These are phyloP conservation scores for Colletotrichum sp. DNA, from an alignment of 2,329 filamentous ascomycete species.

Conservation along the genomic window DNA sequence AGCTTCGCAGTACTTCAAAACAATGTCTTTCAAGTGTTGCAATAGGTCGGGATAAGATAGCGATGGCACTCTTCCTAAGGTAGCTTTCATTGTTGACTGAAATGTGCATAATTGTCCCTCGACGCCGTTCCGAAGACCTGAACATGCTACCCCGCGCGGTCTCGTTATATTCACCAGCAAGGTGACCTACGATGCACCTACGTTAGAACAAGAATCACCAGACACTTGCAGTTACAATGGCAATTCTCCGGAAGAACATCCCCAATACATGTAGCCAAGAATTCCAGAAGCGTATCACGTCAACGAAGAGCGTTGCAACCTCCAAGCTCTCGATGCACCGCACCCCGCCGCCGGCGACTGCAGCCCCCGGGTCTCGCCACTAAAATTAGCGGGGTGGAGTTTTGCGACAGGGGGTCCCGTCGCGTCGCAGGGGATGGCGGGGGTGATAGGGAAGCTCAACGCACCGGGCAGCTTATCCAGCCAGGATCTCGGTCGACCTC, in stretches of 20 bases:
- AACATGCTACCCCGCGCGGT: neutral
- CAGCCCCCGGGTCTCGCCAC: neutral
- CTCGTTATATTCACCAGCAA: neutral
- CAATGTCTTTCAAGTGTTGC: neutral
- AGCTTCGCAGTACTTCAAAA: neutral
- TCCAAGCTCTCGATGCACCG: neutral
- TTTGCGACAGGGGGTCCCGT: neutral
- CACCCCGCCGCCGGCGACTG: neutral
- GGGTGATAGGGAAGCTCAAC: neutral
- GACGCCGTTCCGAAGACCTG: neutral
- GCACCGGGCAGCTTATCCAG: neutral
- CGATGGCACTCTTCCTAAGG: neutral
- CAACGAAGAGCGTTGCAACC: neutral
- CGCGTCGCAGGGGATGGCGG: neutral
- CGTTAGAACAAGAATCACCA: neutral
- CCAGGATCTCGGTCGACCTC: neutral
- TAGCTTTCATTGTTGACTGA: neutral
- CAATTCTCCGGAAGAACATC: neutral
- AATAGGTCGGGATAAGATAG: too few relatives aligned
- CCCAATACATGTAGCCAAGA: neutral
- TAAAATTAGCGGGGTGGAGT: neutral
- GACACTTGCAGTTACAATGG: neutral
- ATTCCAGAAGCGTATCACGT: neutral
- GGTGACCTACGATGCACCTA: neutral
- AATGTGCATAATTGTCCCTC: too few relatives aligned